Base-by-base conservation (phyloP, 441 rosid species). In the Adansonia rubrostipa region DNA sequence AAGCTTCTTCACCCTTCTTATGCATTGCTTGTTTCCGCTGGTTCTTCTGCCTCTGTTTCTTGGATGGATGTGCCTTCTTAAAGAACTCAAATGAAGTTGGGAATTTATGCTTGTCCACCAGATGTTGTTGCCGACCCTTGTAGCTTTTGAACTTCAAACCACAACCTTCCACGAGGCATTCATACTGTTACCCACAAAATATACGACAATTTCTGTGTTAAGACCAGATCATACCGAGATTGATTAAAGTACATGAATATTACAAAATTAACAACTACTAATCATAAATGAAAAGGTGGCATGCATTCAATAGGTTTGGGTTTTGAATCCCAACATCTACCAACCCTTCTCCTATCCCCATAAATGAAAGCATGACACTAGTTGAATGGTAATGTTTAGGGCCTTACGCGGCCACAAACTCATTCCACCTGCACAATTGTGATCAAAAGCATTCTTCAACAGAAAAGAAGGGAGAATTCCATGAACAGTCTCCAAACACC, bases 151-250 rank as follows among this genome's bases (percentile, higher is more conserved):
- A 92, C 86, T 91, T 94, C 84, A 90, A 57, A 63, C 86, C 96
- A 76, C 97, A 96, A 62, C 97, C 93, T 89, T 96, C 99, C 73
- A 96, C 98, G 44, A 96, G 87, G 84, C 99, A 94, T 76, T 96
- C 98, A 57, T 92, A 94, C 98, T 94, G 90, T 76, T 36, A 67
- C 58, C 58, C 24, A 73, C 77, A 61, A 65, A 78, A 28, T 45
- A 74, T 69, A 60, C 24, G 36, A 48, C 6, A 28, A 73, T 11
- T 20, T 69, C 24, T 42, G 47, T 65, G 40, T 44, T 79, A 24
- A 15, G 36, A 71, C 22, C 22, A 11, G 68, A 62, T 5, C 15
- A 64, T 42, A 36, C 4, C 1, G 24, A 76, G 61, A 51, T 14
- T 17, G 20, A 50, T 51, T 28, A 2, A 74, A 36, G 57, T 14